Base-by-base conservation (phyloP, 495 filamentous ascomycete species). In the Penicillium malachiteum region DNA sequence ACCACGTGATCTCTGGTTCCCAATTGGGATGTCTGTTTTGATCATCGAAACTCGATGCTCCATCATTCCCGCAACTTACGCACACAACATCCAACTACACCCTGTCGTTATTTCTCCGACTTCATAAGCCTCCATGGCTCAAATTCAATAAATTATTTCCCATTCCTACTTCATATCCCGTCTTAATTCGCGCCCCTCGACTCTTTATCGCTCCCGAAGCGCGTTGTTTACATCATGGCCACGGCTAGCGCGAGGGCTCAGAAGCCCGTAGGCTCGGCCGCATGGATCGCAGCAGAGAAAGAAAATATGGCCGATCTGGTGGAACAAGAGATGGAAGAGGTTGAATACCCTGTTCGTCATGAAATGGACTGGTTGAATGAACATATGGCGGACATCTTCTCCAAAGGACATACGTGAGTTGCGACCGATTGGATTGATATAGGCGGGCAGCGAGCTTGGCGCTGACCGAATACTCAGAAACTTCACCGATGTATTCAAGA, bases 281-380 rank as follows among this genome's bases (percentile, higher is more conserved):
- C 78, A 69, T 91, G 87, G 87, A 80, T 90, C 52, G 73, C 80
- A 14, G 75, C 81, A 55, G 87, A 91, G 68, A 81, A 87, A 51
- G 76, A 83, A 47, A 84, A 87, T 59, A 73, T 85, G n/a, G 66
- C 74, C 31, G 78, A 84, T 21, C 75, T 89, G 39, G 72, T 86
- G 35, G 76, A 79, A 5, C 81, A 89, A 62, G 94, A 97, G 68
- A 77, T 88, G 47, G 92, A 96, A 57, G 91, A 96, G 69, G 91
- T 96, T 65, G 82, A 89, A 48, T 97, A 88, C 72, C 87, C 90
- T 0, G 91, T 88, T 56, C 84, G 88, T 40, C 92, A 96, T 73
- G 92, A 97, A 63, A 75, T 96, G 66, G 92, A 94, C 61, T 97
- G 92, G 91, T 73, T 97, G 62, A 96, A 96, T 64, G 92, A 97